Percentiles rank a stretch among this genome's conserved stretches.
These are phyloP conservation scores for Aureobasidium sp. DNA, from an alignment of 2,329 filamentous ascomycete genomes.

Conservation along the genomic window DNA sequence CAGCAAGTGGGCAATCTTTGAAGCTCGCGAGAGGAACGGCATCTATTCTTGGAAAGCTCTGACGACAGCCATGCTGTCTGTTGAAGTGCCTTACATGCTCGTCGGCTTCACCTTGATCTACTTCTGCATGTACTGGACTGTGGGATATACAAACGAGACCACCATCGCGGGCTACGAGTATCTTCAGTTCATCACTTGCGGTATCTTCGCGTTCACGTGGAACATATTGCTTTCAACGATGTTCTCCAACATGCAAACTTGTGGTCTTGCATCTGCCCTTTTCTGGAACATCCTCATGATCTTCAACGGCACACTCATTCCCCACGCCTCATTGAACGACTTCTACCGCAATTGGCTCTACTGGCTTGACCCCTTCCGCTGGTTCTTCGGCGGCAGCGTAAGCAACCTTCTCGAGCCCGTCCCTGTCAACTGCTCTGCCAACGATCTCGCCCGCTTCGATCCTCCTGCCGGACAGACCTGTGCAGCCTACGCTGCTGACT, in stretches of 20 bases:
- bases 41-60: slow-evolving; percentile 64
- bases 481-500: slow-evolving; percentile 36
- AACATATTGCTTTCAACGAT: not conserved
- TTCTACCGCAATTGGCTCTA: slow-evolving; percentile 46
- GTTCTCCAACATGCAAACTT: slow-evolving; percentile 17
- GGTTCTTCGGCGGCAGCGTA: slow-evolving; percentile 26
- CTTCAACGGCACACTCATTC: slow-evolving; percentile 12
- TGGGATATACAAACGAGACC: slow-evolving; percentile 53
- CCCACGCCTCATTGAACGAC: slow-evolving; percentile 11
- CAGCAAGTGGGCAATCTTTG: slow-evolving; percentile 49
- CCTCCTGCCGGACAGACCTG: slow-evolving; percentile 32
- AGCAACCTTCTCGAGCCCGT: slow-evolving; percentile 51
- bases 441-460: slow-evolving; percentile 33
- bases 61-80: slow-evolving; percentile 59
- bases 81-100: slow-evolving; percentile 59
- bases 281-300: slow-evolving; percentile 18
- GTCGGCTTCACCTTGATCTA: slow-evolving; percentile 55
- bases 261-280: slow-evolving; percentile 10
- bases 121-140: slow-evolving; percentile 56
- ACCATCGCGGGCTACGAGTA: slow-evolving; percentile 36
- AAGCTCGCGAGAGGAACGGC: slow-evolving; percentile 49
- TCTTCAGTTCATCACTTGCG: not conserved
- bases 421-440: slow-evolving; percentile 27
- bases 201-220: slow-evolving; percentile 5
- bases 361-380: slow-evolving; percentile 45